Evolutionary conservation across 129 eudicot genomes (phyloP).

Genomic region (Arctium minus): DNA sequence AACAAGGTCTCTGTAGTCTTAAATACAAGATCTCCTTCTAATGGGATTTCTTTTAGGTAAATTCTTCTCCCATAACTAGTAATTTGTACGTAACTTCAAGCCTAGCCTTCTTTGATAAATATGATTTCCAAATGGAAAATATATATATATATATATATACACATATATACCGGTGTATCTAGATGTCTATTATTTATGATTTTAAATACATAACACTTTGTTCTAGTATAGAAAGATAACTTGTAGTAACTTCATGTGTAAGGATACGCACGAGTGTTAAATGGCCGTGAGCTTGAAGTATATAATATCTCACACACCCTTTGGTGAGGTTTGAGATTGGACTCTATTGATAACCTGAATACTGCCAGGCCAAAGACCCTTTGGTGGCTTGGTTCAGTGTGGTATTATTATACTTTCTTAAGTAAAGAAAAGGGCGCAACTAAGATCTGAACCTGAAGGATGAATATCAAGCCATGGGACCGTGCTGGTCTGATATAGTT

Average conservation of each 20-base stretch:
- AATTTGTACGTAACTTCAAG: background rate
- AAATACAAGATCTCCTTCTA: conserved; percentile 13
- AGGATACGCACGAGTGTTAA: background rate
- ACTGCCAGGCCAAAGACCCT: background rate
- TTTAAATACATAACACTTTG: background rate
- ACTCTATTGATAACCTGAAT: background rate
- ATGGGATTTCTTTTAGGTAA: conserved; percentile 12
- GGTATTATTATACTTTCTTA: background rate
- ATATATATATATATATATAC: no score
- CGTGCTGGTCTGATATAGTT: background rate
- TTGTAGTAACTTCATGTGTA: background rate
- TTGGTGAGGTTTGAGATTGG: no score
- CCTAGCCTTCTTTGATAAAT: background rate
- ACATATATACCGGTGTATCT: background rate
- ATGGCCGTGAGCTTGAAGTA: background rate
- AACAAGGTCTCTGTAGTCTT: conserved; percentile 9
- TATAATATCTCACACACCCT: background rate
- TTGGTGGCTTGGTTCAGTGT: background rate
- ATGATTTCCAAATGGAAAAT: background rate
- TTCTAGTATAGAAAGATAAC: background rate
- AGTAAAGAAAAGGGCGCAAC: background rate
- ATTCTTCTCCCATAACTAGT: conserved; percentile 7
- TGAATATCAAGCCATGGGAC: no score
- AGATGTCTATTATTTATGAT: background rate
- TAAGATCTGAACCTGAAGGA: no score